Evolutionary conservation across 805 yeast species (phyloP).

Genomic region (Candida dajiaensis): DNA sequence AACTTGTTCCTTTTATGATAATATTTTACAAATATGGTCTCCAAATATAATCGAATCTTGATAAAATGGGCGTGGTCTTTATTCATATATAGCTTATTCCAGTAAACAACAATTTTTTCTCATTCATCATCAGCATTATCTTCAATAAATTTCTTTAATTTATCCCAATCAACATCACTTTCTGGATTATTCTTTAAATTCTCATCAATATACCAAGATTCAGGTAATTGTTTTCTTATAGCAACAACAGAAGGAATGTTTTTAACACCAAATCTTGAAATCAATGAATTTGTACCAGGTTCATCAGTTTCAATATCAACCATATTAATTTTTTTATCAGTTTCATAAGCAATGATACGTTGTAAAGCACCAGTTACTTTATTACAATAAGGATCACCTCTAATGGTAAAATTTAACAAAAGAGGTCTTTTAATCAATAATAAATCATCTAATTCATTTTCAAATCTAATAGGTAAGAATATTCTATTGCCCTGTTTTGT

Average conservation of each 20-base stretch:
- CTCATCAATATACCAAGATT: slow-evolving; percentile 30
- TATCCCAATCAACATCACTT: slow-evolving; percentile 37
- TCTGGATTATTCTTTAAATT: slow-evolving; percentile 20
- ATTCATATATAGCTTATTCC: background rate
- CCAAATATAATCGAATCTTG: no score
- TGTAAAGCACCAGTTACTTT: slow-evolving; percentile 58
- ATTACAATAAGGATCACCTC: slow-evolving; percentile 59
- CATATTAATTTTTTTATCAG: slow-evolving; percentile 47
- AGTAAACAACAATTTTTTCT: no score
- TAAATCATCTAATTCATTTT: slow-evolving; percentile 52
- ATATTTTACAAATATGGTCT: slow-evolving; percentile 71
- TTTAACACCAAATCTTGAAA: slow-evolving; percentile 49
- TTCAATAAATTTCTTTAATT: slow-evolving; percentile 38
- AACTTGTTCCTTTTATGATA: slow-evolving; percentile 92
- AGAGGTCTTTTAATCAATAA: slow-evolving; percentile 51
- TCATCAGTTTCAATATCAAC: slow-evolving; percentile 72
- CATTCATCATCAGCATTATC: slow-evolving; percentile 30
- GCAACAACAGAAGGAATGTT: slow-evolving; percentile 64
- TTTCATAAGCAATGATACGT: slow-evolving; percentile 40
- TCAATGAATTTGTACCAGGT: slow-evolving; percentile 52
- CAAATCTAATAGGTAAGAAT: slow-evolving; percentile 48
- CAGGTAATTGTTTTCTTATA: slow-evolving; percentile 58
- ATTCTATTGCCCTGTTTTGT: slow-evolving; percentile 34
- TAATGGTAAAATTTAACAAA: slow-evolving; percentile 62
- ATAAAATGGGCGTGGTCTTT: no score